Conservation (phyloP, 495 filamentous ascomycete species). For the Friedmanniomyces simplex region DNA sequence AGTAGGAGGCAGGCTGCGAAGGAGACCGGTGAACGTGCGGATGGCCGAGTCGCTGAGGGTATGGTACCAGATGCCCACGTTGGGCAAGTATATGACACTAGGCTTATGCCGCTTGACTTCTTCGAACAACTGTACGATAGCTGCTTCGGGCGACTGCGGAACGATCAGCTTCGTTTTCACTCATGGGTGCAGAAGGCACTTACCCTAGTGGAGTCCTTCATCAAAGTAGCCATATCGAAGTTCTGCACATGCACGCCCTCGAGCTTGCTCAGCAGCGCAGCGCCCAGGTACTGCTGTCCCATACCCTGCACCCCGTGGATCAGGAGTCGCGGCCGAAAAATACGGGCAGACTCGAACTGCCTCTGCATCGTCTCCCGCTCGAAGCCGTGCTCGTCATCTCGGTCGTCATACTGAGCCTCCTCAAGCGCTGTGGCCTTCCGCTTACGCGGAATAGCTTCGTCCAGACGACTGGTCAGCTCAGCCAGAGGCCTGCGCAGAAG, state of each 20-base stretch:
- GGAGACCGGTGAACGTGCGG: slow-evolving; percentile 65
- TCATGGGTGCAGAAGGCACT: slow-evolving; percentile 4
- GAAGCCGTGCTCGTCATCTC: slow-evolving; percentile 66
- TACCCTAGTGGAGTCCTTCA: slow-evolving; percentile 57
- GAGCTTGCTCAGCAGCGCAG: slow-evolving; percentile 77
- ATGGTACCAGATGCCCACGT: slow-evolving; percentile 74
- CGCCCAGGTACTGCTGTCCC: slow-evolving; percentile 86
- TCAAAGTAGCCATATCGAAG: slow-evolving; percentile 80
- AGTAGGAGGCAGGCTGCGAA: slow-evolving; percentile 68
- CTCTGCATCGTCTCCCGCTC: slow-evolving; percentile 74
- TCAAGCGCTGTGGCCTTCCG: slow-evolving; percentile 81
- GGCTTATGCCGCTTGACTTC: slow-evolving; percentile 92
- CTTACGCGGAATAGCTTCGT: slow-evolving; percentile 68
- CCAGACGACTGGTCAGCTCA: slow-evolving; percentile 53
- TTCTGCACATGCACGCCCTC: slow-evolving; percentile 89
- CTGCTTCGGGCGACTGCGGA: slow-evolving; percentile 62
- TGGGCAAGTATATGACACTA: slow-evolving; percentile 88
- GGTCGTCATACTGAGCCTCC: slow-evolving; percentile 88
- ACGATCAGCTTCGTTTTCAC: slow-evolving; percentile 3
- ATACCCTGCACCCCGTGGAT: slow-evolving; percentile 71
- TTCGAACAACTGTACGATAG: slow-evolving; percentile 77
- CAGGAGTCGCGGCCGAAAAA: slow-evolving; percentile 81
- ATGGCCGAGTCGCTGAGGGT: slow-evolving; percentile 57
- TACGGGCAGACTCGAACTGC: slow-evolving; percentile 78
- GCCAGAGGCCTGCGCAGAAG: slow-evolving; percentile 63